A percentile compares a stretch with the other conserved stretches of the same genome.
These are phyloP conservation scores for Saturnispora kantuleensis DNA, from an alignment of 805 yeast species.

Conservation along the genomic window DNA sequence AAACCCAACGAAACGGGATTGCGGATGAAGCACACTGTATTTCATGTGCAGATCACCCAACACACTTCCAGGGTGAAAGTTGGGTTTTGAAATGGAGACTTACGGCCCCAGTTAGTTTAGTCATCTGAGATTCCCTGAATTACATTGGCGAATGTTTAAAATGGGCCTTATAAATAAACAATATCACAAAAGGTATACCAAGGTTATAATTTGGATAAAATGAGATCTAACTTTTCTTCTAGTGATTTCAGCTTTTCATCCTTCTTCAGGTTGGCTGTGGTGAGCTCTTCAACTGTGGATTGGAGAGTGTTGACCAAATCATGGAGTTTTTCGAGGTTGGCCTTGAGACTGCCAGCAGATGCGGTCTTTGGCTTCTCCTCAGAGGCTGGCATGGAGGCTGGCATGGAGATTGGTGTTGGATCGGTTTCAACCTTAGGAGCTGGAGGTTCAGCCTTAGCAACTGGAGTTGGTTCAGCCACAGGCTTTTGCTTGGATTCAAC, in stretches of 20 bases:
- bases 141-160: no score
- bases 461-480: conserved; percentile 2
- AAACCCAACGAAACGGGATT: no score
- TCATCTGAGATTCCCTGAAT: no score
- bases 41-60: no score
- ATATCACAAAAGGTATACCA: background rate
- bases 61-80: no score
- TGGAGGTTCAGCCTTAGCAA: conserved; percentile 2
- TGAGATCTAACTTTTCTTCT: conserved; percentile 51
- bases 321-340: conserved; percentile 60
- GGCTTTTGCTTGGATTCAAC: conserved; percentile 10
- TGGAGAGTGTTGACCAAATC: conserved; percentile 49
- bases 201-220: conserved; percentile 31
- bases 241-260: conserved; percentile 50
- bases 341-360: conserved; percentile 57
- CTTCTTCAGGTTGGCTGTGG: conserved; percentile 48
- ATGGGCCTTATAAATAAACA: no score
- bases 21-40: no score
- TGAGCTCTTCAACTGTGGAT: conserved; percentile 40
- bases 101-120: no score
- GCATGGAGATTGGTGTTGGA: background rate
- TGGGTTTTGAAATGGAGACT: no score
- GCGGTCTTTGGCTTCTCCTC: conserved; percentile 18
- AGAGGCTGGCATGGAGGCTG: conserved; percentile 13
- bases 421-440: background rate